phyloP scores from a whole-genome alignment of 176 grass and related monocot species.

The Oryza australiensis region DNA sequence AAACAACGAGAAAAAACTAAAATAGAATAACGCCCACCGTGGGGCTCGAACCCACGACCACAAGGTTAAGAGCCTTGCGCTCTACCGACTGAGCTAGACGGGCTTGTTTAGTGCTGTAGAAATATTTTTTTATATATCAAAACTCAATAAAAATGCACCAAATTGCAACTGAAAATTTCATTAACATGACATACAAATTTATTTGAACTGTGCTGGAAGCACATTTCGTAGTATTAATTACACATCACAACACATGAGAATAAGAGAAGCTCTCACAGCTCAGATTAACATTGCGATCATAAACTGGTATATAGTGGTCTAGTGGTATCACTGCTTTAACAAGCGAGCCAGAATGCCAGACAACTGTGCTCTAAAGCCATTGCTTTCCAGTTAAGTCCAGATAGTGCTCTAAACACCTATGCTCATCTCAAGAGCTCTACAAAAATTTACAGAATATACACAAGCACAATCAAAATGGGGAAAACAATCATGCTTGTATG shows the following conservation, averaged over 20 bases:
- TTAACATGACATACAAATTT: too few species aligned
- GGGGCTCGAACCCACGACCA: constrained; percentile 71
- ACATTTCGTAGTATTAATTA: not conserved
- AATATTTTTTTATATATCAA: not conserved
- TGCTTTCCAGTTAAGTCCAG: not conserved
- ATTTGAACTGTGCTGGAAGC: not conserved
- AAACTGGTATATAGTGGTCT: not conserved
- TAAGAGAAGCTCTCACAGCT: not conserved
- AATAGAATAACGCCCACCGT: constrained; percentile 38
- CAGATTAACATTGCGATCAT: not conserved
- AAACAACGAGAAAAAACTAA: too few species aligned
- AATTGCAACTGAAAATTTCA: too few species aligned
- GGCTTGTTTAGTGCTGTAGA: not conserved
- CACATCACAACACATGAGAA: not conserved
- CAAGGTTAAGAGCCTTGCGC: constrained; percentile 38
- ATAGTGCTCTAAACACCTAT: not conserved
- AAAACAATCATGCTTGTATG: constrained; percentile 22
- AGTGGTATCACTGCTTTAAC: not conserved
- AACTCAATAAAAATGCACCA: too few species aligned
- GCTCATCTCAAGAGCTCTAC: constrained; percentile 18
- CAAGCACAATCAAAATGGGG: constrained; percentile 24
- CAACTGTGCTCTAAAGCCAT: not conserved
- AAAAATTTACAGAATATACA: constrained; percentile 49
- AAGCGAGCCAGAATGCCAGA: not conserved
- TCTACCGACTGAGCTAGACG: constrained; percentile 7